Evolutionary conservation across 352 stramenopile species (phyloP), one percentile per base, ranked within the genome.

Genomic region (Phytophthora tentaculata): DNA sequence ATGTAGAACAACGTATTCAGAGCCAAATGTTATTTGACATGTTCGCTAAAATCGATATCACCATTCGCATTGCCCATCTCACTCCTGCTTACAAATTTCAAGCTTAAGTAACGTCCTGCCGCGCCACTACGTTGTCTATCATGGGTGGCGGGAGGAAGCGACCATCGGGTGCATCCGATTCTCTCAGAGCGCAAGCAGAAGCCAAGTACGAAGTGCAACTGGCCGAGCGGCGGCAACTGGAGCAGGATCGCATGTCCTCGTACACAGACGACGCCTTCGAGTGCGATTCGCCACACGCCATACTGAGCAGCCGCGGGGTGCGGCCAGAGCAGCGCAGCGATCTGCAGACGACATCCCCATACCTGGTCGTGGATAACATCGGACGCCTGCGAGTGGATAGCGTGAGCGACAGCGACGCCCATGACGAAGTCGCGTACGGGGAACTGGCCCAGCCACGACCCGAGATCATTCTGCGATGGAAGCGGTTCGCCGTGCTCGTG

Each of bases 401-500:
- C 47, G 28, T 62, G 22, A 67, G 66, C 22, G 65, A 66, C 3
- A 71, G 62, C 49, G 69, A 78, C n/a, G 49, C 14, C 2, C 50
- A 67, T 23, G 44, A 68, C 7, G 70, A 67, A 19, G 62, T 75
- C 41, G 68, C 64, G 58, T 75, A 79, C 50, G 71, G 58, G 17
- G 63, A 81, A 20, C 35, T 79, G 41, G 69, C 71, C 28, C 79
- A 80, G 52, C 80, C 80, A 8, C 65, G 73, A 24, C 72, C 80
- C n/a, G 80, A 89, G 62, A 89, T 89, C 67, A 77, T 86, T 19
- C 59, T 89, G 44, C 77, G 80, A 24, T 83, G 80, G 77, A 89
- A 86, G 48, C 77, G 80, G 17, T 89, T 89, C 56, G 64, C 62
- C 17, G 37, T 81, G 56, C 77, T 86, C 20, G 76, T 89, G 43